Percentiles rank a stretch among this genome's conserved stretches.
Conservation (phyloP, 768 basidiomycete species). For the Hydnomerulius pinastri region DNA sequence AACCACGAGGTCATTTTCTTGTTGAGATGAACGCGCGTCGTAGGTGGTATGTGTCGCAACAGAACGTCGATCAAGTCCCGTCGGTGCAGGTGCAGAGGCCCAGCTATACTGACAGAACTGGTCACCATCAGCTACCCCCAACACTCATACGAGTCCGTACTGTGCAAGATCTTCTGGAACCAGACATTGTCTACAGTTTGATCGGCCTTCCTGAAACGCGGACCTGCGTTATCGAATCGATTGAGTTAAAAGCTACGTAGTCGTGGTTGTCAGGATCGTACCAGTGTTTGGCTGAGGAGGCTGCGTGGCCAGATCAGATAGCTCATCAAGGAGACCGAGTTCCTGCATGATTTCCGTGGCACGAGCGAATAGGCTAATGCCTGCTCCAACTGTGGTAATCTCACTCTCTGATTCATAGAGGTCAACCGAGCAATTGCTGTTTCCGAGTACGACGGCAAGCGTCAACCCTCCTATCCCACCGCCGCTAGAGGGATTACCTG, state of each 20-base stretch:
- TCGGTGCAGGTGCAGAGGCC: too few relatives aligned
- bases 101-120: too few relatives aligned
- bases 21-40: background rate
- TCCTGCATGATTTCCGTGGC: conserved; percentile 46
- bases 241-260: too few relatives aligned
- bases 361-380: conserved; percentile 46
- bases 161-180: background rate
- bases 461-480: conserved; percentile 44
- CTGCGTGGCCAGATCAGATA: too few relatives aligned
- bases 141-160: too few relatives aligned
- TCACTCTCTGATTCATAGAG: conserved; percentile 45
- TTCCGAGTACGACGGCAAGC: conserved; percentile 35
- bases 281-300: too few relatives aligned
- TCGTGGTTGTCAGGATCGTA: too few relatives aligned
- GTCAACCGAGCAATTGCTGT: conserved; percentile 34
- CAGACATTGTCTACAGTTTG: background rate
- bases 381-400: conserved; percentile 39
- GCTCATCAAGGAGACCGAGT: too few relatives aligned
- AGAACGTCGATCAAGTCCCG: background rate
- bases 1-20: background rate
- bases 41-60: background rate
- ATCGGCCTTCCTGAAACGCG: background rate
- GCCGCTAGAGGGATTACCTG: too few relatives aligned
- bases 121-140: too few relatives aligned
- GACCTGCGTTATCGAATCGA: conserved; percentile 14